phyloP scores from a whole-genome alignment of 2,329 filamentous ascomycete species.

The Scedosporium boydii region DNA sequence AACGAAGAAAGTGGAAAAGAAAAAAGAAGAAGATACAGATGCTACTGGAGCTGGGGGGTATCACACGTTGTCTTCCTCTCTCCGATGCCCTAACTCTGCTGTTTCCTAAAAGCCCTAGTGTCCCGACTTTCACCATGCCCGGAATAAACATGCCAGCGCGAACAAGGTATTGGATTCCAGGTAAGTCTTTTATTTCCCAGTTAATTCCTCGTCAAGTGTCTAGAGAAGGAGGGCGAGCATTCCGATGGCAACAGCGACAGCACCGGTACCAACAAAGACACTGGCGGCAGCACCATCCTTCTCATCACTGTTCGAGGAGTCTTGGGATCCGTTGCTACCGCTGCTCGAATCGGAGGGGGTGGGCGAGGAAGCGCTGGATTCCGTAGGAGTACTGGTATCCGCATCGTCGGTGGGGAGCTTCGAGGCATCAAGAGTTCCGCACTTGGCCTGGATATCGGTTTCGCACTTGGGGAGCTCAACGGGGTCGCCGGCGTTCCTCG shows the following conservation, averaged over 20 bases:
- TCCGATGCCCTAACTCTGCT: not conserved
- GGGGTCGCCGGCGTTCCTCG: conserved; percentile 28
- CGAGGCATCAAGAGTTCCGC: conserved; percentile 2
- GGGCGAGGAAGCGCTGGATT: not conserved
- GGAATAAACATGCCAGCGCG: not conserved
- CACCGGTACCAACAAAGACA: not conserved
- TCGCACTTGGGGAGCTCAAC: conserved; percentile 30
- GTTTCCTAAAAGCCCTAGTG: not conserved
- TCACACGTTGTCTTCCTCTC: not conserved
- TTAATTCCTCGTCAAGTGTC: not conserved
- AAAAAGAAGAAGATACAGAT: not conserved
- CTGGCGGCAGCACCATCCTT: not conserved
- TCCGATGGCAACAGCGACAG: not conserved
- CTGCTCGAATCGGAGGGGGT: not conserved
- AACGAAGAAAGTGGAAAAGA: not conserved
- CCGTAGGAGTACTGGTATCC: not conserved
- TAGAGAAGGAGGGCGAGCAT: not conserved
- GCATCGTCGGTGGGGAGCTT: not conserved
- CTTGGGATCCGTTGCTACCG: not conserved
- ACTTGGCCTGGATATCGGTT: conserved; percentile 5
- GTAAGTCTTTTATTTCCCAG: not conserved
- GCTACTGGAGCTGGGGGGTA: not conserved
- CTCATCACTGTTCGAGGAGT: not conserved
- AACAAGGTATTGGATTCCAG: not conserved
- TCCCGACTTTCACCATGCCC: not conserved